Evolutionary conservation across 495 filamentous ascomycete species (phyloP).

Genomic region (Penicillium cataractarum): DNA sequence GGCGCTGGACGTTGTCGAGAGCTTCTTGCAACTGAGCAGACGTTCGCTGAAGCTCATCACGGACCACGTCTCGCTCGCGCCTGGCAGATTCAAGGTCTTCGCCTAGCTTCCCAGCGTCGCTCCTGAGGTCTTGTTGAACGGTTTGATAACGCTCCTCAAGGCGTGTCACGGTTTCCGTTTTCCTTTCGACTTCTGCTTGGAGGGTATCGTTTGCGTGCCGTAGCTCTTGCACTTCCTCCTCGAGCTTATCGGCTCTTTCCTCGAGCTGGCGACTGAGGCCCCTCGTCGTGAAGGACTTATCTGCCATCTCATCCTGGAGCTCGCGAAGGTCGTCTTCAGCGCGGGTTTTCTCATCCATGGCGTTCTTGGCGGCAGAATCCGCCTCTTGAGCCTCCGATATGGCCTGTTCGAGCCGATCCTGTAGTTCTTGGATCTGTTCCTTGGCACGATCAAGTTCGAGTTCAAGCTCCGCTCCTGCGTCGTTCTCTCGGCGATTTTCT

Average conservation of each 20-base stretch:
- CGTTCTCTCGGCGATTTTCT: constrained; percentile 55
- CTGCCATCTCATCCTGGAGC: constrained; percentile 74
- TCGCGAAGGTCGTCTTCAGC: constrained; percentile 56
- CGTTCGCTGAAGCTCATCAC: constrained; percentile 43
- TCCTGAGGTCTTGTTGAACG: constrained; percentile 45
- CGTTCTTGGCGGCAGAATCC: constrained; percentile 62
- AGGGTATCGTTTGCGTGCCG: constrained; percentile 59
- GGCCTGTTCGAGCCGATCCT: constrained; percentile 59
- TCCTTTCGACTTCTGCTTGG: constrained; percentile 54
- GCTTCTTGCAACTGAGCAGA: constrained; percentile 54
- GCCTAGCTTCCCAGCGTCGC: constrained; percentile 44
- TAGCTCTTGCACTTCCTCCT: constrained; percentile 63
- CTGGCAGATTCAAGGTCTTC: constrained; percentile 46
- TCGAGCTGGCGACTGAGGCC: constrained; percentile 77
- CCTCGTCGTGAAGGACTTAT: constrained; percentile 77
- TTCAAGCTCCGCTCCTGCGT: constrained; percentile 55
- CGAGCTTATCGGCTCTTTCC: constrained; percentile 65
- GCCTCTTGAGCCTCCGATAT: constrained; percentile 59
- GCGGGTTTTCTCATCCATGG: constrained; percentile 60
- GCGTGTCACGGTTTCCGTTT: constrained; percentile 40
- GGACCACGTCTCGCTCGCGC: constrained; percentile 40
- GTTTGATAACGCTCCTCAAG: constrained; percentile 49
- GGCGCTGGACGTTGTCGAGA: constrained; percentile 57
- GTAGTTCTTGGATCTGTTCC: constrained; percentile 61
- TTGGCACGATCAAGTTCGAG: constrained; percentile 57